These are phyloP conservation scores for Fusarium mangiferae DNA, from an alignment of 2,329 filamentous ascomycete genomes.

Conservation along the genomic window DNA sequence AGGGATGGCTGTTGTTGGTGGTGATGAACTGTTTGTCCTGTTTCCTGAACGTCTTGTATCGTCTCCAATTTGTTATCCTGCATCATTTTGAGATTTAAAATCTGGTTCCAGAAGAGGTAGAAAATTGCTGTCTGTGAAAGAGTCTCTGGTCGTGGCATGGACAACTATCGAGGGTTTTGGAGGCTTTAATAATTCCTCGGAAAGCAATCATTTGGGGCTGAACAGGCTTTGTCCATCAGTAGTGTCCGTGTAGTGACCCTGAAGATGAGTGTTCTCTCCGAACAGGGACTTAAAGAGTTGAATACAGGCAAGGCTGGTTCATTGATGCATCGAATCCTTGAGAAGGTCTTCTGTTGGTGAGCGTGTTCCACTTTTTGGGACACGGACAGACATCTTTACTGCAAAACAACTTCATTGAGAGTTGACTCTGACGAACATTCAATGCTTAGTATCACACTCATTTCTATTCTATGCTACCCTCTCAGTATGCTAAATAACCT, in stretches of 20 bases:
- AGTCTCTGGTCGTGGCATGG: neutral
- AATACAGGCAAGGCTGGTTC: neutral
- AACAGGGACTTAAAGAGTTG: neutral
- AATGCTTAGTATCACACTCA: neutral
- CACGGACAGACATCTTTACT: neutral
- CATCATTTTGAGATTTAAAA: neutral
- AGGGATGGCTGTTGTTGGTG: neutral
- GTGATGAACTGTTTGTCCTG: neutral
- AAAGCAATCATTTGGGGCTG: neutral
- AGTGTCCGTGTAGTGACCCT: neutral
- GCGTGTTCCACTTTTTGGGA: neutral
- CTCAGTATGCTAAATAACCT: neutral
- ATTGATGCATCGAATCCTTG: neutral
- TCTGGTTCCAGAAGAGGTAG: neutral
- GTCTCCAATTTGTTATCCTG: neutral
- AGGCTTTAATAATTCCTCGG: neutral
- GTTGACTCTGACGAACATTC: neutral
- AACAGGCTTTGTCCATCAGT: neutral
- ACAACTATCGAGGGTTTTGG: neutral
- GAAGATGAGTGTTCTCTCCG: neutral
- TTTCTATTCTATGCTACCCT: neutral
- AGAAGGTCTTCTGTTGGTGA: neutral
- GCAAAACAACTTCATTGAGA: neutral
- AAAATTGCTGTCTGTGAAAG: neutral
- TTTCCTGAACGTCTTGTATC: neutral